Evolutionary conservation across 345 rosid genomes (phyloP), one percentile per base, ranked within the genome.

Genomic region (Syzygium jambos): DNA sequence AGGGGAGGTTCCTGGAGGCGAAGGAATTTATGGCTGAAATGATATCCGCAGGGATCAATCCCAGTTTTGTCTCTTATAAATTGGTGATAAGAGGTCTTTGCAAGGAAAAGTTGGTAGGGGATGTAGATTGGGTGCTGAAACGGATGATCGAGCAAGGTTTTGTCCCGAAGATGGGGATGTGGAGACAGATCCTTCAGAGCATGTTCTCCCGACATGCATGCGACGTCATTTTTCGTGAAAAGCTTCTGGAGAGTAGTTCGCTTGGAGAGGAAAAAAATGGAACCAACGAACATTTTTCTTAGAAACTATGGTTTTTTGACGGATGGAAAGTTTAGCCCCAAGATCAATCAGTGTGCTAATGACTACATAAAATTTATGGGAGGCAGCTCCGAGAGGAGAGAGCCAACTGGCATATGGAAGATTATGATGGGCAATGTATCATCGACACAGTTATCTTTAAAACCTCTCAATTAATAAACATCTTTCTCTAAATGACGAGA

Each of bases 101-200:
- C 54, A 85, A 89, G 85, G 88, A 88, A 49, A 93, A 88, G 78
- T 88, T 90, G 19, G 88, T 88, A 43, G 91, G n/a, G 56, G 99
- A 96, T 55, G 87, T 95, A 86, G 96, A 95, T 59, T 95, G 93
- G 96, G 94, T 91, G 89, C 88, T 97, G 90, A 93, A 88, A 91
- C 92, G 89, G 77, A 95, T 97, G 99, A 93, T 96, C 87, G 88
- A 86, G 86, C 98, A 94, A 78, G 98, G 95, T 55, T 94, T 95
- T 90, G 94, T 94, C 56, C 99, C 99, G 0, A 96, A 91, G 88
- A 91, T 92, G 93, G 94, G 98, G 84, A 93, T 90, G 92, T 95
- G 99, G 99, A 90, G 85, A 86, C 91, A 90, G 88, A 90, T 91
- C 87, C 85, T 95, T 52, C 23, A 78, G 15, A 89, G 93, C 51